These are phyloP conservation scores for Parachlorella kessleri DNA, from an alignment of 139 green algal species.

Conservation along the genomic window DNA sequence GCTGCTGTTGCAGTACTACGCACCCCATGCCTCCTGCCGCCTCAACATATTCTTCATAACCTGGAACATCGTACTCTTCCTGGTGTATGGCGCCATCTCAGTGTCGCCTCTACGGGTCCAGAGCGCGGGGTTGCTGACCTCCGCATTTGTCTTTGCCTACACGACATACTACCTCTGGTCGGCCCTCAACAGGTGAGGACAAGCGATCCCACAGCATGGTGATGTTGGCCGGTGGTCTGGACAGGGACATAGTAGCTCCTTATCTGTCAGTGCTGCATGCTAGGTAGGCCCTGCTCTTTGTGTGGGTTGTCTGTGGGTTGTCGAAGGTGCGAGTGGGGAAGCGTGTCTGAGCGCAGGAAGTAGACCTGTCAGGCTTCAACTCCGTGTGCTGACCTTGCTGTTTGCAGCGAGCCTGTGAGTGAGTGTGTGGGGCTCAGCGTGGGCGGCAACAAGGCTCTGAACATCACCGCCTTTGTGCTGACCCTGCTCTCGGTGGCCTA, in stretches of 20 bases:
- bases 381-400: not conserved
- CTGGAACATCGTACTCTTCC: constrained; percentile 66
- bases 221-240: no score
- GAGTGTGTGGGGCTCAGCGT: not conserved
- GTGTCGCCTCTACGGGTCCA: constrained; percentile 55
- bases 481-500: constrained; percentile 20
- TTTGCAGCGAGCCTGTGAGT: not conserved
- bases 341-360: no score
- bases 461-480: constrained; percentile 49
- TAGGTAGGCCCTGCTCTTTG: no score
- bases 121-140: constrained; percentile 71
- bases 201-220: no score
- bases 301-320: no score
- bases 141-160: constrained; percentile 70
- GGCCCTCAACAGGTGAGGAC: constrained; percentile 68
- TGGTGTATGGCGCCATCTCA: constrained; percentile 64
- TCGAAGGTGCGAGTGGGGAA: no score
- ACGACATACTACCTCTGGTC: constrained; percentile 63
- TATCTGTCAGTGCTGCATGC: no score
- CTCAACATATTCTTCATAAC: constrained; percentile 90
- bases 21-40: constrained; percentile 52
- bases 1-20: constrained; percentile 57
- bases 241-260: no score
- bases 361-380: no score
- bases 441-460: constrained; percentile 18